These are phyloP conservation scores for Penicillium janthinellum DNA, from an alignment of 2,329 filamentous ascomycete genomes.

Conservation along the genomic window DNA sequence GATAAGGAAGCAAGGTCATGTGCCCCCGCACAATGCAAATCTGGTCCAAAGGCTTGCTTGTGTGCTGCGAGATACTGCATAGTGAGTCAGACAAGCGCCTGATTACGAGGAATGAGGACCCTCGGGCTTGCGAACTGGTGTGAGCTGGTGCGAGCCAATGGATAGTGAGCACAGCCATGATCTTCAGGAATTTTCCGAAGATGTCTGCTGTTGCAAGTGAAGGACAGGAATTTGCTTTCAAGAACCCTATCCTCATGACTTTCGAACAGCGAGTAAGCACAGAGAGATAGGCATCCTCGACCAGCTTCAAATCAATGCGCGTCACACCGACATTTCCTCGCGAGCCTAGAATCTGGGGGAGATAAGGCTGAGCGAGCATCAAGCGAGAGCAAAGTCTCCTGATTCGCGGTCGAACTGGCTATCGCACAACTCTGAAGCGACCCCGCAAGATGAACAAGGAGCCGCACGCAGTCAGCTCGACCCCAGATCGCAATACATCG, in stretches of 20 bases:
- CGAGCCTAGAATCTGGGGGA: neutral
- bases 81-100: conserved; percentile 8
- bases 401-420: conserved; percentile 5
- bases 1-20: conserved; percentile 20
- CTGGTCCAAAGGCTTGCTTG: conserved; percentile 6
- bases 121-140: neutral
- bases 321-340: conserved; percentile 11
- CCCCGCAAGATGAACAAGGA: conserved; percentile 15
- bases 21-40: conserved; percentile 19
- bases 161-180: neutral
- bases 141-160: neutral
- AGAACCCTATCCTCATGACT: neutral
- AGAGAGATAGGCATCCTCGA: neutral
- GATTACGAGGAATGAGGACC: conserved; percentile 2
- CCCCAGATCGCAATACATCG: conserved; percentile 9
- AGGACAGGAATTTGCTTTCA: neutral
- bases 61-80: conserved; percentile 23
- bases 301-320: neutral
- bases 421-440: conserved; percentile 3
- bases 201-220: neutral
- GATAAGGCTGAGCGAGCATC: conserved; percentile 5
- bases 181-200: neutral
- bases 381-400: neutral
- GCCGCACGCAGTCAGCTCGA: conserved; percentile 14
- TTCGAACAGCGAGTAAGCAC: neutral